phyloP scores from a whole-genome alignment of 371 early-diverging fungal genomes.

The Haplosporangium sp. region DNA sequence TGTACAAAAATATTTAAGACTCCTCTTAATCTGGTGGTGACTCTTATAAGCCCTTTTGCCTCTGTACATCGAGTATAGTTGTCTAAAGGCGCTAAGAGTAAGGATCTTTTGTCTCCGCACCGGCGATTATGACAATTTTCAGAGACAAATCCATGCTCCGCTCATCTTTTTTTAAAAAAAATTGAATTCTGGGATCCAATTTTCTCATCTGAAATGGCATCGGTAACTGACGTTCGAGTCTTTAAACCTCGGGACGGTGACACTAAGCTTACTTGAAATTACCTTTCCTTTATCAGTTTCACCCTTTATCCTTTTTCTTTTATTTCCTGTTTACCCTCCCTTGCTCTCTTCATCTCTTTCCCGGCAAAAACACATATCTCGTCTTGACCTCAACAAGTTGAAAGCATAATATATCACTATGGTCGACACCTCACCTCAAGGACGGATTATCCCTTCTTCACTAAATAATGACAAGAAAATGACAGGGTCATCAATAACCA shows the following conservation, averaged over 20 bases:
- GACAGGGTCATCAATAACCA: slow-evolving; percentile 15
- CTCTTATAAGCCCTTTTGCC: slow-evolving; percentile 46
- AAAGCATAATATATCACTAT: slow-evolving; percentile 1
- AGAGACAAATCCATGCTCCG: slow-evolving; percentile 17
- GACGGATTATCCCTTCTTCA: neutral
- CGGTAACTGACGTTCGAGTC: too few species aligned
- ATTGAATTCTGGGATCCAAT: slow-evolving; percentile 30
- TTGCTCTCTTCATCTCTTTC: neutral
- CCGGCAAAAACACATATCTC: neutral
- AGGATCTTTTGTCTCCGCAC: neutral
- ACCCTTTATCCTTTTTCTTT: slow-evolving; percentile 8
- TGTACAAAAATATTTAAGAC: neutral
- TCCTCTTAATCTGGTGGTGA: neutral
- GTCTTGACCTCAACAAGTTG: neutral
- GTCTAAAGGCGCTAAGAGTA: neutral
- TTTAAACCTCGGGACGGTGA: too few species aligned
- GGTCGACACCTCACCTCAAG: slow-evolving; percentile 12
- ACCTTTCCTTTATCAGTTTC: neutral
- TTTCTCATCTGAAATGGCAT: neutral
- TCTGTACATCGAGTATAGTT: neutral
- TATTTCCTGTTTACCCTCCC: slow-evolving; percentile 1
- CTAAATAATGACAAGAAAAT: slow-evolving; percentile 10
- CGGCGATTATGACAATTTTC: neutral
- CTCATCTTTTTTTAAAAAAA: neutral
- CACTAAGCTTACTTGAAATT: neutral